A percentile compares a stretch with the other conserved stretches of the same genome.
Conservation (phyloP, 768 basidiomycete species). For the Clitopilus passeckerianus region DNA sequence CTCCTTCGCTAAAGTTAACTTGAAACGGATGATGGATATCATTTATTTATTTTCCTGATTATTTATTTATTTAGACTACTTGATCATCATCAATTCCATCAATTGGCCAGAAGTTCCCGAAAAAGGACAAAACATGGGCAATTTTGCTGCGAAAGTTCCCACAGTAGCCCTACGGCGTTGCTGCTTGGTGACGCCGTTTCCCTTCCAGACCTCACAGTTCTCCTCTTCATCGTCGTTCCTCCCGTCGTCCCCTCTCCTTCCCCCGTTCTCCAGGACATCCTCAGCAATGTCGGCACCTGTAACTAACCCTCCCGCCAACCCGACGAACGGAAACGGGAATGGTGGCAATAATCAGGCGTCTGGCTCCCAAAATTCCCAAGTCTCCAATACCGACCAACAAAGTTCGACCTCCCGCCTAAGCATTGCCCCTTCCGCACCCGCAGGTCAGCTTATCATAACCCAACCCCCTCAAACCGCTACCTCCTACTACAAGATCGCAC, state of each 20-base stretch:
- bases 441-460: conserved; percentile 68
- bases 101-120: not conserved
- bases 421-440: conserved; percentile 50
- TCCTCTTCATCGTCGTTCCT: not conserved
- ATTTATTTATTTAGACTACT: conserved; percentile 1
- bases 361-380: not conserved
- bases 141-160: not conserved
- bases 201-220: not conserved
- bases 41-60: not conserved
- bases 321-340: not conserved
- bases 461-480: conserved; percentile 78
- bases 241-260: not conserved
- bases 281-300: not conserved
- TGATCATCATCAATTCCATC: not conserved
- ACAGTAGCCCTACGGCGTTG: not conserved
- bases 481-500: conserved; percentile 87
- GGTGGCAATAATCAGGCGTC: not conserved
- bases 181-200: not conserved
- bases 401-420: conserved; percentile 8
- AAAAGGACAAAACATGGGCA: not conserved
- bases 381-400: not conserved
- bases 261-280: not conserved
- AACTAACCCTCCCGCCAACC: not conserved
- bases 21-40: conserved; percentile 1
- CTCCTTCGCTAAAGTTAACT: not conserved